Conservation (phyloP, 208 protist species). For the Acanthamoeba rhysodes region DNA sequence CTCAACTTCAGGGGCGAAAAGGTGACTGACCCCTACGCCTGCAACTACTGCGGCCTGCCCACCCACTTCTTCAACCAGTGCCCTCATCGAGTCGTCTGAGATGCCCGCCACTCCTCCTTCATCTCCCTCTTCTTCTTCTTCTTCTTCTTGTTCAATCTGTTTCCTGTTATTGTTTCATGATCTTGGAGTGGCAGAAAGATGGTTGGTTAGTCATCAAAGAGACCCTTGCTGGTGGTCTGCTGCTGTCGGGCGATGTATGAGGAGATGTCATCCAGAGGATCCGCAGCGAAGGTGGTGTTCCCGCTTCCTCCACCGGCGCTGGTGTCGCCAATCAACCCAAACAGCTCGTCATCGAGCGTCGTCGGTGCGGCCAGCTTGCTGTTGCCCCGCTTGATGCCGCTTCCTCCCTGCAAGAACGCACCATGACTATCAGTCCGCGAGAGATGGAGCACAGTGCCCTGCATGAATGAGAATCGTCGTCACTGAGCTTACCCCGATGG, state of each 20-base stretch:
- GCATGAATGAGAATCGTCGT: not conserved
- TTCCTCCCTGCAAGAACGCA: not conserved
- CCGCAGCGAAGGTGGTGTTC: not conserved
- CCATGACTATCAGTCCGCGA: too few species aligned
- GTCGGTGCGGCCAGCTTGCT: not conserved
- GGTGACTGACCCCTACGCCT: too few species aligned
- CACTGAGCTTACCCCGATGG: not conserved
- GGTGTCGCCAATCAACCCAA: not conserved
- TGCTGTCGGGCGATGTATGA: constrained; percentile 52
- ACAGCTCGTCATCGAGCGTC: constrained; percentile 17
- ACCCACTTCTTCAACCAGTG: too few species aligned
- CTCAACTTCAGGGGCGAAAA: too few species aligned
- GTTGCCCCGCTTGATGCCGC: constrained; percentile 1
- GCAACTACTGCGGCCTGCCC: too few species aligned
- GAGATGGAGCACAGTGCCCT: not conserved
- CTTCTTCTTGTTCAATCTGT: not conserved
- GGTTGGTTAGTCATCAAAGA: not conserved
- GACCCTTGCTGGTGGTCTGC: constrained; percentile 35
- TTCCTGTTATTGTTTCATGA: too few species aligned
- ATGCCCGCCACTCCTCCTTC: not conserved
- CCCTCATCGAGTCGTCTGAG: too few species aligned
- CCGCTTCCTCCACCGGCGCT: not conserved
- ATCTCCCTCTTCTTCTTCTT: too few species aligned
- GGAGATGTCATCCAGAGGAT: not conserved
- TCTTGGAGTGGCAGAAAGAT: not conserved